Evolutionary conservation across 306 rosid genomes (phyloP).

Genomic region (Cucurbita pepo): DNA sequence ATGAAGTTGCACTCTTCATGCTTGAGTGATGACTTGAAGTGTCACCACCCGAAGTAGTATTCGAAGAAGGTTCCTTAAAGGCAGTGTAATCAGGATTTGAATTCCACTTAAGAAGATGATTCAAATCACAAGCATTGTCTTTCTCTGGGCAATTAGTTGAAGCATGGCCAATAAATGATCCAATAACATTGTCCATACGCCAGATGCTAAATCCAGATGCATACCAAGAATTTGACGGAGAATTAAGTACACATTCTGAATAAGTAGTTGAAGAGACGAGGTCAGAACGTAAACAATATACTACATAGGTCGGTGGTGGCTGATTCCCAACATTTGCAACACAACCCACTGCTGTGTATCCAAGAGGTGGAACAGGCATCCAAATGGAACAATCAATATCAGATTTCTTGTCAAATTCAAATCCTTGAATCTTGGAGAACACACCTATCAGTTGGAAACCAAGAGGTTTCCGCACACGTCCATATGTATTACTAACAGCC

Average conservation of each 20-base stretch:
- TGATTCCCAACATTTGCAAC: conserved; percentile 64
- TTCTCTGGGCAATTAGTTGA: conserved; percentile 37
- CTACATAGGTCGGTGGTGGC: conserved; percentile 62
- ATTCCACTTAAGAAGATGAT: conserved; percentile 78
- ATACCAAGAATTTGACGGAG: conserved; percentile 34
- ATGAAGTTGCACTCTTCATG: conserved; percentile 31
- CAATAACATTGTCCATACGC: conserved; percentile 81
- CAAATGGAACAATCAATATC: conserved; percentile 61
- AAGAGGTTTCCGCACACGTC: conserved; percentile 82
- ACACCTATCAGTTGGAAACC: conserved; percentile 63
- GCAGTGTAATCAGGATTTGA: conserved; percentile 34
- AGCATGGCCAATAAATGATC: conserved; percentile 72
- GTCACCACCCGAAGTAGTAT: conserved; percentile 25
- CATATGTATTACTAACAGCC: conserved; percentile 82
- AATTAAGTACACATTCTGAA: conserved; percentile 52
- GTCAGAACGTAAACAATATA: conserved; percentile 83
- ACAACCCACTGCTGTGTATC: conserved; percentile 76
- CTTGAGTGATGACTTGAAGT: conserved; percentile 31
- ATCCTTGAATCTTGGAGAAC: conserved; percentile 48
- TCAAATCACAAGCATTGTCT: conserved; percentile 43
- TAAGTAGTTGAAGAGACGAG: conserved; percentile 58
- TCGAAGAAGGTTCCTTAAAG: conserved; percentile 26
- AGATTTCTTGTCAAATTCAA: conserved; percentile 25
- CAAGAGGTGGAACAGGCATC: conserved; percentile 89
- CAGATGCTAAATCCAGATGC: conserved; percentile 73